Conservation (phyloP, 1,139 yeast genomes). For the Kluyveromyces sp. region DNA sequence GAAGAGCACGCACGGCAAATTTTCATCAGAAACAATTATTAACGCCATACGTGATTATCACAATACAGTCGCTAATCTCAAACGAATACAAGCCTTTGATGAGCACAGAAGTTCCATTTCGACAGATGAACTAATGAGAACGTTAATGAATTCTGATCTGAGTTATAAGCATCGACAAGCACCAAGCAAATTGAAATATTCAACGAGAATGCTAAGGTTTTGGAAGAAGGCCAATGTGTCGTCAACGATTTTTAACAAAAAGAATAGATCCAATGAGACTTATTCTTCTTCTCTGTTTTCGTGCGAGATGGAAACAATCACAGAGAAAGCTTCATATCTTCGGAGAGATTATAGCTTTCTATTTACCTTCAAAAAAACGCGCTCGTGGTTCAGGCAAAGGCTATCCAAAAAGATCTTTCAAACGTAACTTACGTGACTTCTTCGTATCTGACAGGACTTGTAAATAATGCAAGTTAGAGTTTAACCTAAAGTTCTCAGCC, state of each 20-base stretch:
- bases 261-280: neutral
- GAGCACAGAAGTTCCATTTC: constrained; percentile 1
- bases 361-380: neutral
- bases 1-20: neutral
- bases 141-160: neutral
- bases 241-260: neutral
- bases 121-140: neutral
- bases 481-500: no score
- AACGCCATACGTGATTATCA: neutral
- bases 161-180: neutral
- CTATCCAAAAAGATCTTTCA: neutral
- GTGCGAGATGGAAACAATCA: neutral
- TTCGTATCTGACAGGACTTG: no score
- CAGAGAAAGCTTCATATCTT: neutral
- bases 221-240: neutral
- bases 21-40: neutral
- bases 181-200: neutral
- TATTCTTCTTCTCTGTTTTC: neutral
- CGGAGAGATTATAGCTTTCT: neutral
- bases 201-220: neutral
- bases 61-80: neutral
- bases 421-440: no score
- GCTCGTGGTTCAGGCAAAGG: neutral
- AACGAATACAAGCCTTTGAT: neutral
- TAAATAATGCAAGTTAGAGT: no score